These are phyloP conservation scores for Aspergillus ruber DNA, from an alignment of 2,329 filamentous ascomycete species.

Conservation along the genomic window DNA sequence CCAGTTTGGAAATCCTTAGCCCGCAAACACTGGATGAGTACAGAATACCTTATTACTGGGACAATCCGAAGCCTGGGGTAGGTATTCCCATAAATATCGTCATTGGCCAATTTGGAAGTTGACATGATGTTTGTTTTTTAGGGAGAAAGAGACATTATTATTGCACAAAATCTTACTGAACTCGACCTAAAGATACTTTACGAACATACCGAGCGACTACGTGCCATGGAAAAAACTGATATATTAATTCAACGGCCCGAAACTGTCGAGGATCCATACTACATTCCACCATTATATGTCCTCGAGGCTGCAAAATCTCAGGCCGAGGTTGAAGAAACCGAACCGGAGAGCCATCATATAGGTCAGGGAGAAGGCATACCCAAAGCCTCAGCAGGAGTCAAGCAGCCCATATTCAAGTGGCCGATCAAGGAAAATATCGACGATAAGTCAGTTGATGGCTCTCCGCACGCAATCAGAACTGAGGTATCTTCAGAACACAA, in stretches of 20 bases:
- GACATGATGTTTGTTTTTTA: background rate
- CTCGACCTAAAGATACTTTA: background rate
- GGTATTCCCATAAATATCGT: too few species aligned
- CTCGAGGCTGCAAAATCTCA: background rate
- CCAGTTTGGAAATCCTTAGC: background rate
- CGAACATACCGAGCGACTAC: background rate
- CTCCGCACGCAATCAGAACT: too few species aligned
- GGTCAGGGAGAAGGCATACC: too few species aligned
- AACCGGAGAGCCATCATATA: too few species aligned
- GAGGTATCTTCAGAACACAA: background rate
- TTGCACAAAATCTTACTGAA: background rate
- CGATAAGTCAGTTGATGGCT: background rate
- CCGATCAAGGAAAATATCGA: background rate
- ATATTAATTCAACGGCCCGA: background rate
- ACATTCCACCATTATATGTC: background rate
- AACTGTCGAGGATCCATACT: background rate
- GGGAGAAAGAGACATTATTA: background rate
- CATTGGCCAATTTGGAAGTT: too few species aligned
- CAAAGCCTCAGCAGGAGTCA: background rate
- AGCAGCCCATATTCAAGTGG: background rate
- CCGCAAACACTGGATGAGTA: slow-evolving; percentile 1
- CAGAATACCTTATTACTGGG: slow-evolving; percentile 3
- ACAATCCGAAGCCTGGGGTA: background rate
- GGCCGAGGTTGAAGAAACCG: background rate
- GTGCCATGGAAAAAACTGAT: background rate